A percentile compares a stretch with the other conserved stretches of the same genome.
Evolutionary conservation across 2,329 filamentous ascomycete genomes (phyloP).

Genomic region (Canariomyces notabilis): DNA sequence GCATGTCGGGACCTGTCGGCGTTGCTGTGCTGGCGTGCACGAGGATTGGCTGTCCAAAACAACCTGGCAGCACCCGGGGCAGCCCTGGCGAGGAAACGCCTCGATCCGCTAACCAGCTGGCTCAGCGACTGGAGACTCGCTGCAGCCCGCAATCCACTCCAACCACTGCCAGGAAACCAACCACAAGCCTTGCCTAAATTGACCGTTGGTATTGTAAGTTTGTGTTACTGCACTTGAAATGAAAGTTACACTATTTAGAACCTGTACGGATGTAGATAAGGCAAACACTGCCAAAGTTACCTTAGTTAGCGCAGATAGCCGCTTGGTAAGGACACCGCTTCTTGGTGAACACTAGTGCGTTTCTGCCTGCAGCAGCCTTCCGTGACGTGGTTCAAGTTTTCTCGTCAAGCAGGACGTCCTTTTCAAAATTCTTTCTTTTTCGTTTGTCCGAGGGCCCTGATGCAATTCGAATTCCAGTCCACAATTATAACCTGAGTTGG

Average conservation of each 20-base stretch:
- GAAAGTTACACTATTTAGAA: too few relatives aligned
- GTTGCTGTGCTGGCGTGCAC: slow-evolving; percentile 44
- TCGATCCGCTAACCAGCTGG: slow-evolving; percentile 7
- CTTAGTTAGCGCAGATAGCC: too few relatives aligned
- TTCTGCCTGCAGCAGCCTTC: not conserved
- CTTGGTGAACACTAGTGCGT: too few relatives aligned
- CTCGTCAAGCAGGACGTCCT: not conserved
- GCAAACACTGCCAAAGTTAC: too few relatives aligned
- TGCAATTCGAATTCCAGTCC: too few relatives aligned
- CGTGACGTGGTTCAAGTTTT: not conserved
- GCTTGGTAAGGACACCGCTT: too few relatives aligned
- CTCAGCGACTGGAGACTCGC: slow-evolving; percentile 5
- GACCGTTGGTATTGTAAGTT: not conserved
- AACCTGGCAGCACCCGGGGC: slow-evolving; percentile 13
- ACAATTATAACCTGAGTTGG: too few relatives aligned
- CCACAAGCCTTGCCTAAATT: not conserved
- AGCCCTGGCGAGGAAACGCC: slow-evolving; percentile 13
- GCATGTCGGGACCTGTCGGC: slow-evolving; percentile 35
- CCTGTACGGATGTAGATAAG: too few relatives aligned
- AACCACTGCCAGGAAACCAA: not conserved
- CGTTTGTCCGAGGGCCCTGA: not conserved
- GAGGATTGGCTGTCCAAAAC: slow-evolving; percentile 29
- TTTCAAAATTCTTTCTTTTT: not conserved
- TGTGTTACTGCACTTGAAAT: too few relatives aligned
- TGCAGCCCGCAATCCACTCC: slow-evolving; percentile 9